Conservation (phyloP, 768 basidiomycete species). For the Leccinum imitatum region DNA sequence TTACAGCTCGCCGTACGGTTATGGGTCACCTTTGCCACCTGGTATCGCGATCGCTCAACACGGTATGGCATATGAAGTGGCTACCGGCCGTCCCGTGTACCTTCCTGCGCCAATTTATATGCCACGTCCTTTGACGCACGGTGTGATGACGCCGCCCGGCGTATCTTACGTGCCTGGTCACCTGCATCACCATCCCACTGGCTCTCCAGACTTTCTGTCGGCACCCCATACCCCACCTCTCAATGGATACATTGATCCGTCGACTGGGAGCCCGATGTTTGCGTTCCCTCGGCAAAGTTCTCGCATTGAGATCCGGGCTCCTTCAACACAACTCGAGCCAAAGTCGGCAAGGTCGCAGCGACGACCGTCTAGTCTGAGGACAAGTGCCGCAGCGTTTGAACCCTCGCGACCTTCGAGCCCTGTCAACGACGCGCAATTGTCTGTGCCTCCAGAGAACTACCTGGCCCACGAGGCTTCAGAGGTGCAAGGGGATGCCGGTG, state of each 20-base stretch:
- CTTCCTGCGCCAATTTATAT: conserved; percentile 66
- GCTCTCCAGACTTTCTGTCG: conserved; percentile 63
- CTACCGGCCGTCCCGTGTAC: conserved; percentile 79
- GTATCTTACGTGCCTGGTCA: conserved; percentile 58
- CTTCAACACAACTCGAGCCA: conserved; percentile 30
- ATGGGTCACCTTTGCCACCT: conserved; percentile 55
- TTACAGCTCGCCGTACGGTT: conserved; percentile 69
- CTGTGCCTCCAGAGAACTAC: conserved; percentile 17
- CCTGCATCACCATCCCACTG: conserved; percentile 57
- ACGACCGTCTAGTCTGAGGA: conserved; percentile 46
- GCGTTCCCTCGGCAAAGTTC: conserved; percentile 69
- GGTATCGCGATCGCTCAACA: conserved; percentile 73
- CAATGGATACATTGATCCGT: conserved; percentile 63
- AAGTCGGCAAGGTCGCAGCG: conserved; percentile 26
- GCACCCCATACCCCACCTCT: conserved; percentile 60
- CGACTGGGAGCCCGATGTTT: conserved; percentile 70
- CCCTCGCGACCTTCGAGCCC: conserved; percentile 38
- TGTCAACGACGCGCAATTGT: conserved; percentile 13
- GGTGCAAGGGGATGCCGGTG: conserved; percentile 16
- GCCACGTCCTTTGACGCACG: conserved; percentile 62
- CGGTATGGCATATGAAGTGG: conserved; percentile 79
- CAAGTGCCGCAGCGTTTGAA: conserved; percentile 50
- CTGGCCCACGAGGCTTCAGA: conserved; percentile 10
- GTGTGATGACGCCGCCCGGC: conserved; percentile 49
- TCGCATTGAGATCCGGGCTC: conserved; percentile 75